These are phyloP conservation scores for Lentinus tigrinus DNA, from an alignment of 768 basidiomycete species.

Conservation along the genomic window DNA sequence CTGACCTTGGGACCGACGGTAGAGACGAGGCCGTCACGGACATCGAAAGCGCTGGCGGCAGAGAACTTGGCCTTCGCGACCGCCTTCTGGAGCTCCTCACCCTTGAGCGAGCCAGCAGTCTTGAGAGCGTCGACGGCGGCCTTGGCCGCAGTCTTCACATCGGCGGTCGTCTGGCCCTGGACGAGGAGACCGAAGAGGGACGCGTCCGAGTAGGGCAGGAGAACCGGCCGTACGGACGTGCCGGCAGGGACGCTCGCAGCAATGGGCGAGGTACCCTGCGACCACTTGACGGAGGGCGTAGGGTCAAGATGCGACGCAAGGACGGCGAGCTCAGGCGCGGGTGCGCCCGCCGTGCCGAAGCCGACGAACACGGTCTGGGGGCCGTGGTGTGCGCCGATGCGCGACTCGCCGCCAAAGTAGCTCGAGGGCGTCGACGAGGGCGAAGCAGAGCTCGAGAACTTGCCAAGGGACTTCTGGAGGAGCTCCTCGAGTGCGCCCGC, in stretches of 20 bases:
- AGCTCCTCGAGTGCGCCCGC: slow-evolving; percentile 67
- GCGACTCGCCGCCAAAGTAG: slow-evolving; percentile 87
- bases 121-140: slow-evolving; percentile 68
- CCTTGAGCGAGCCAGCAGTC: slow-evolving; percentile 38
- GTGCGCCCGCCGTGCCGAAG: slow-evolving; percentile 68
- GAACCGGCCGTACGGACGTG: slow-evolving; percentile 68
- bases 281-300: slow-evolving; percentile 84
- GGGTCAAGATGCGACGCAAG: slow-evolving; percentile 82
- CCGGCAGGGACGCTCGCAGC: slow-evolving; percentile 56
- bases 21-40: slow-evolving; percentile 62
- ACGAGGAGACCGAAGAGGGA: slow-evolving; percentile 82
- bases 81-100: slow-evolving; percentile 78
- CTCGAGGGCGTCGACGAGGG: slow-evolving; percentile 38
- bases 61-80: slow-evolving; percentile 87
- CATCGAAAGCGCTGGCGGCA: slow-evolving; percentile 69
- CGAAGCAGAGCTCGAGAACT: slow-evolving; percentile 40
- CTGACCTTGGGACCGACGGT: slow-evolving; percentile 65
- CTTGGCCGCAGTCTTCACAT: slow-evolving; percentile 67
- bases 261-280: slow-evolving; percentile 67
- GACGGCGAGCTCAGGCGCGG: slow-evolving; percentile 71
- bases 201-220: slow-evolving; percentile 91
- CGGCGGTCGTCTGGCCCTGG: slow-evolving; percentile 61
- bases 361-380: slow-evolving; percentile 84
- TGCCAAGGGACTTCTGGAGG: slow-evolving; percentile 65
- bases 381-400: slow-evolving; percentile 59